Percentiles rank a stretch among this genome's conserved stretches.
phyloP scores from a whole-genome alignment of 1,284 basidiomycete genomes.

The Ganoderma sinense region DNA sequence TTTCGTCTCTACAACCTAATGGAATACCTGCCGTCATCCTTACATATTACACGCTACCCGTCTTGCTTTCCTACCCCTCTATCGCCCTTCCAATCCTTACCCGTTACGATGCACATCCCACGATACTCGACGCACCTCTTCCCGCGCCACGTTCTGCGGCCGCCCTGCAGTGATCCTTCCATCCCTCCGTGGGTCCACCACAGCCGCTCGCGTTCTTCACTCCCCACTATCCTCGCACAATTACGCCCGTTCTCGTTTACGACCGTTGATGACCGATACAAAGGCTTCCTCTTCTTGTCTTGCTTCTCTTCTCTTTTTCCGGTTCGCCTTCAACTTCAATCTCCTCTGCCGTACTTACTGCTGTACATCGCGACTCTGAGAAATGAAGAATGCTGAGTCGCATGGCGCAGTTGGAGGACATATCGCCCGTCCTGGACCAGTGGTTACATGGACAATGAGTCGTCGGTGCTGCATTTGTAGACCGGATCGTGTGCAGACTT shows the following conservation, averaged over 20 bases:
- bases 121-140: not conserved
- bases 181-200: not conserved
- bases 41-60: not conserved
- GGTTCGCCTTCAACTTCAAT: constrained; percentile 3
- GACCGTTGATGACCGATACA: constrained; percentile 30
- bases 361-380: constrained; percentile 18
- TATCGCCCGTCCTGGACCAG: too few relatives aligned
- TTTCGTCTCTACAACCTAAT: constrained; percentile 16
- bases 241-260: constrained; percentile 23
- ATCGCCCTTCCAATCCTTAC: not conserved
- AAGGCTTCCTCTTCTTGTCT: not conserved
- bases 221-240: not conserved
- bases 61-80: constrained; percentile 5
- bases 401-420: not conserved
- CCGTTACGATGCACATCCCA: constrained; percentile 1
- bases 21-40: constrained; percentile 16
- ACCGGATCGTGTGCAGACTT: too few relatives aligned
- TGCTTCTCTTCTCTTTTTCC: not conserved
- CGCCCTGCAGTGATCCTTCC: too few relatives aligned
- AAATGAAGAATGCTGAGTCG: constrained; percentile 17
- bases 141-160: not conserved
- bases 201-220: not conserved
- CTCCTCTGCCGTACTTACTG: constrained; percentile 12
- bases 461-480: too few relatives aligned
- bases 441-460: too few relatives aligned